Conservation (phyloP, 257 asterid species). For the Solanum chilense region DNA sequence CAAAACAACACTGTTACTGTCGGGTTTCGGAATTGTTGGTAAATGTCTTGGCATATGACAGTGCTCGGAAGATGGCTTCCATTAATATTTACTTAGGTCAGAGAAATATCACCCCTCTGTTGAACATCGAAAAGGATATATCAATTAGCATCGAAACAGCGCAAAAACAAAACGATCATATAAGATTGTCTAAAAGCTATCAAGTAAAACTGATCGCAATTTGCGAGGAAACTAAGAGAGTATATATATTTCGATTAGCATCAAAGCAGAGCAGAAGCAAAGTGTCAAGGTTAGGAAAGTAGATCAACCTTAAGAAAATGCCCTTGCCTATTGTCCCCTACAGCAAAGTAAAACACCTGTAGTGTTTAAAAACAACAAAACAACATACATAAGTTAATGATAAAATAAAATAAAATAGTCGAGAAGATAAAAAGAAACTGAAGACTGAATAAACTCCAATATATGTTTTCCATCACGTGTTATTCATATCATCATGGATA, state of each 20-base stretch:
- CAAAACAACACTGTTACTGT: constrained; percentile 84
- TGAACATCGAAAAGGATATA: constrained; percentile 55
- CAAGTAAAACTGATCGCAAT: too few relatives aligned
- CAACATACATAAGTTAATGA: background rate
- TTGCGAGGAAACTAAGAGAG: too few relatives aligned
- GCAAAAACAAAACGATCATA: too few relatives aligned
- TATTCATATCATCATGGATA: too few relatives aligned
- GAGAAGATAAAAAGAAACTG: background rate
- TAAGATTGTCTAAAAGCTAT: too few relatives aligned
- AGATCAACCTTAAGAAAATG: constrained; percentile 81
- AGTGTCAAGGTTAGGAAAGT: background rate
- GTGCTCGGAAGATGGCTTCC: constrained; percentile 67
- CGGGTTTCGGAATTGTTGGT: constrained; percentile 65
- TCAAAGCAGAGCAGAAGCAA: background rate
- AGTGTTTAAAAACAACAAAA: background rate
- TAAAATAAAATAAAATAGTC: background rate
- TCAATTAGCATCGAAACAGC: background rate
- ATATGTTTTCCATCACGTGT: too few relatives aligned
- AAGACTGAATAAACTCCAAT: background rate
- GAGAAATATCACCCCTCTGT: constrained; percentile 63
- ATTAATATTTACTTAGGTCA: constrained; percentile 57
- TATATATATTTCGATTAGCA: background rate
- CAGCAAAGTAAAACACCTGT: constrained; percentile 85
- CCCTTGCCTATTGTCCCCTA: constrained; percentile 93
- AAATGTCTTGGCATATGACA: constrained; percentile 93